Percentiles rank a stretch among this genome's conserved stretches.
Evolutionary conservation across 345 rosid genomes (phyloP).

Genomic region (Trapa bicornis): DNA sequence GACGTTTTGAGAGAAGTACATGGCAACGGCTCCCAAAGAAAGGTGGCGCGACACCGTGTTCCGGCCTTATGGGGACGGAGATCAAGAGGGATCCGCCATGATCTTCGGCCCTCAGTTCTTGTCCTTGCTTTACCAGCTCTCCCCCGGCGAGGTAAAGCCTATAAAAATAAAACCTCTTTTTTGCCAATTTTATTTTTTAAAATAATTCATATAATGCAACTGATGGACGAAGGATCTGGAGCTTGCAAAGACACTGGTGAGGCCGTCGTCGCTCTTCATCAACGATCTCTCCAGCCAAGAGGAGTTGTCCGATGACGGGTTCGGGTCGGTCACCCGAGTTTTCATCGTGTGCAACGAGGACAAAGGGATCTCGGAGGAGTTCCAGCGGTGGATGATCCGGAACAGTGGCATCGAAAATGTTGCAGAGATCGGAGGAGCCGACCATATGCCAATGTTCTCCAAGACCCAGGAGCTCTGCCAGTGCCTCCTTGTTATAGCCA

Average conservation of each 20-base stretch:
- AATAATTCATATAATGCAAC: no score
- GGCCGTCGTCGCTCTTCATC: conserved; percentile 29
- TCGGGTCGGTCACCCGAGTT: conserved; percentile 12
- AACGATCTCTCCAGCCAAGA: conserved; percentile 14
- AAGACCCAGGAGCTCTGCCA: conserved; percentile 21
- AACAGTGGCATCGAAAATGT: conserved; percentile 9
- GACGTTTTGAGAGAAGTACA: background rate
- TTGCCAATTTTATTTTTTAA: no score
- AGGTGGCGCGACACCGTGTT: conserved; percentile 22
- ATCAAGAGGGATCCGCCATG: conserved; percentile 7
- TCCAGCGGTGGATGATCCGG: conserved; percentile 16
- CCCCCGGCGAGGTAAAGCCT: conserved; percentile 17
- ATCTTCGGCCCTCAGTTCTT: conserved; percentile 24
- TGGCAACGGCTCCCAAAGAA: background rate
- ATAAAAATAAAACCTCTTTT: no score
- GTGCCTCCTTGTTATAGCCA: conserved; percentile 15
- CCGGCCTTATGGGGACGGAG: conserved; percentile 7
- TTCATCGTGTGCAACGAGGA: conserved; percentile 16
- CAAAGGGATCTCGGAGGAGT: conserved; percentile 8
- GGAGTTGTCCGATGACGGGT: conserved; percentile 16
- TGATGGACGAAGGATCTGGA: conserved; percentile 22
- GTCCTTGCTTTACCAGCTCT: conserved; percentile 17
- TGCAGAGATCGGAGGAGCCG: conserved; percentile 15
- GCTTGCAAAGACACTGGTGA: conserved; percentile 19
- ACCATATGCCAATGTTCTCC: conserved; percentile 34